These are phyloP conservation scores for Cyberlindnera mycetangii DNA, from an alignment of 805 yeast species.

Conservation along the genomic window DNA sequence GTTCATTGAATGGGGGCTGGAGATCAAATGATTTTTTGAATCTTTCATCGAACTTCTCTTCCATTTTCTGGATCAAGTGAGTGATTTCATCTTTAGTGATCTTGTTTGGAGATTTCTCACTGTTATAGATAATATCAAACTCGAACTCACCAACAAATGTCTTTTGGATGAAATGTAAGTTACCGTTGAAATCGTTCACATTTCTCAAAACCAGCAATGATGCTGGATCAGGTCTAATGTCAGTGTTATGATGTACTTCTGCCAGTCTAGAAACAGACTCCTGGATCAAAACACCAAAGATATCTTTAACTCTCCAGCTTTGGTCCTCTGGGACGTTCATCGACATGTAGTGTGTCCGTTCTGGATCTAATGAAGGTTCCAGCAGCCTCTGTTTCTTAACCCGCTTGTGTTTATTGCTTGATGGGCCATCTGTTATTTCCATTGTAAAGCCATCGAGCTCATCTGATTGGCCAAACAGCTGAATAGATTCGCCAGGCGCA, in stretches of 20 bases:
- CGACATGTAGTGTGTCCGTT: constrained; percentile 61
- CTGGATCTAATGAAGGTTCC: constrained; percentile 51
- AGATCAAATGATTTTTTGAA: constrained; percentile 52
- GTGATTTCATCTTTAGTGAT: constrained; percentile 34
- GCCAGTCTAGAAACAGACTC: constrained; percentile 57
- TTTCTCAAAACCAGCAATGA: constrained; percentile 56
- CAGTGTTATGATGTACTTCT: constrained; percentile 23
- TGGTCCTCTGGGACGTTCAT: constrained; percentile 68
- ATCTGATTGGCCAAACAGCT: constrained; percentile 50
- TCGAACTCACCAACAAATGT: constrained; percentile 71
- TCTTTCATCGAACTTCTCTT: constrained; percentile 43
- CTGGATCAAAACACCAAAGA: constrained; percentile 64
- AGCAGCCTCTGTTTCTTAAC: constrained; percentile 29
- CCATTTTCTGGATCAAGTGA: constrained; percentile 15
- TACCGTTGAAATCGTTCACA: constrained; percentile 60
- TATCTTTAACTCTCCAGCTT: constrained; percentile 76
- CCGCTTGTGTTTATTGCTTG: constrained; percentile 41
- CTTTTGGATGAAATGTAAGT: constrained; percentile 76
- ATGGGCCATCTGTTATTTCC: constrained; percentile 54
- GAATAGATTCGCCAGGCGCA: constrained; percentile 35
- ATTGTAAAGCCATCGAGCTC: constrained; percentile 68
- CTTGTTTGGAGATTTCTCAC: constrained; percentile 39
- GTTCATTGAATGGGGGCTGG: constrained; percentile 48
- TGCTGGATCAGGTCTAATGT: constrained; percentile 35
- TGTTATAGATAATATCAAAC: constrained; percentile 65